phyloP scores from a whole-genome alignment of 345 rosid species.

The Toxicodendron radicans region DNA sequence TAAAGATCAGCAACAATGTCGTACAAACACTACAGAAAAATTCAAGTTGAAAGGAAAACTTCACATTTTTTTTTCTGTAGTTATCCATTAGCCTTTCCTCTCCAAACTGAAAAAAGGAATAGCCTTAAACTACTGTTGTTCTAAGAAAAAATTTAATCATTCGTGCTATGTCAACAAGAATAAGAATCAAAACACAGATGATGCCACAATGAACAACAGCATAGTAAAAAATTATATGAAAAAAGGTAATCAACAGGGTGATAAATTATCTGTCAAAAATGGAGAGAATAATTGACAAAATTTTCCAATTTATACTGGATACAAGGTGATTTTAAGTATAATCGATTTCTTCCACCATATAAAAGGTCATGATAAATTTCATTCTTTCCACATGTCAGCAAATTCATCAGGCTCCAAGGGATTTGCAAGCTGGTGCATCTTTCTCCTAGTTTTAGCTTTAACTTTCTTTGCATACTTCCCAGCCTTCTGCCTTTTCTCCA shows the following conservation, averaged over 20 bases:
- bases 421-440: conserved; percentile 80
- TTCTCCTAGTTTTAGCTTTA: conserved; percentile 85
- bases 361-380: background rate
- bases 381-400: conserved; percentile 90
- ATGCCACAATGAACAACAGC: background rate
- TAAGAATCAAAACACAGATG: background rate
- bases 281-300: background rate
- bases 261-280: background rate
- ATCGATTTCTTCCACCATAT: background rate
- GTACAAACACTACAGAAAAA: too few relatives aligned
- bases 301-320: background rate
- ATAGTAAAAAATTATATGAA: background rate
- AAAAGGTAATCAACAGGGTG: background rate
- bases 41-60: too few relatives aligned
- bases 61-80: too few relatives aligned
- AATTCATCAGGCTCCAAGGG: conserved; percentile 91
- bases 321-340: background rate
- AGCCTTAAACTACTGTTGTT: background rate
- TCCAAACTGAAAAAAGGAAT: too few relatives aligned
- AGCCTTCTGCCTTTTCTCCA: conserved; percentile 76
- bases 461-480: conserved; percentile 85
- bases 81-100: background rate
- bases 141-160: background rate
- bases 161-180: background rate
- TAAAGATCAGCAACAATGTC: too few relatives aligned